Percentiles rank a stretch among this genome's conserved stretches.
Conservation (phyloP, 306 rosid species). For the Spatholobus suberectus region DNA sequence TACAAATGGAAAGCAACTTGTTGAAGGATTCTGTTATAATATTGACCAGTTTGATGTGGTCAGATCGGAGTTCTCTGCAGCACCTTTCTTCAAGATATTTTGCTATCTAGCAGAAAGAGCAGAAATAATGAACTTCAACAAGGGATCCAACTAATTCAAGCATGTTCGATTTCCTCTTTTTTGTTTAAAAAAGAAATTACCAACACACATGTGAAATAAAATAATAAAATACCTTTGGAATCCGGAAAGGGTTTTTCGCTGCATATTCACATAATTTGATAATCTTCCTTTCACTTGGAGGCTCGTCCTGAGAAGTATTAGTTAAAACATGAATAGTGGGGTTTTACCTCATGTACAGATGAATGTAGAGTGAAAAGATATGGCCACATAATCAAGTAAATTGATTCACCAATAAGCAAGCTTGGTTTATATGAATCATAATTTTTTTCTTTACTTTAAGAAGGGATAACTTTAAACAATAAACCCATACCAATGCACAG, state of each 20-base stretch:
- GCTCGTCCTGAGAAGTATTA: conserved; percentile 68
- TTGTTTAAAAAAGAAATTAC: not conserved
- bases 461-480: conserved; percentile 4
- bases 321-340: conserved; percentile 10
- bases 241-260: conserved; percentile 82
- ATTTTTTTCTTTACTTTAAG: not conserved
- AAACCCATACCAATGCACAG: conserved; percentile 12
- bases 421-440: not conserved
- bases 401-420: conserved; percentile 30
- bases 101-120: conserved; percentile 65
- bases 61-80: conserved; percentile 80
- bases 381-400: not conserved
- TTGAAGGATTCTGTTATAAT: conserved; percentile 73
- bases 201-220: conserved; percentile 2
- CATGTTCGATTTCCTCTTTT: not conserved
- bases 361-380: conserved; percentile 3
- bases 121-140: conserved; percentile 39
- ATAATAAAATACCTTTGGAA: conserved; percentile 76
- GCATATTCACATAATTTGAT: conserved; percentile 95
- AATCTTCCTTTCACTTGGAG: conserved; percentile 86
- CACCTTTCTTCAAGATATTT: conserved; percentile 97
- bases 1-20: conserved; percentile 85
- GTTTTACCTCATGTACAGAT: conserved; percentile 20
- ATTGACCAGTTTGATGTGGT: conserved; percentile 67
- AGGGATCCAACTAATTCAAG: conserved; percentile 23